A percentile compares a stretch with the other conserved stretches of the same genome.
phyloP scores from a whole-genome alignment of 768 basidiomycete genomes.

The Suillus plorans region DNA sequence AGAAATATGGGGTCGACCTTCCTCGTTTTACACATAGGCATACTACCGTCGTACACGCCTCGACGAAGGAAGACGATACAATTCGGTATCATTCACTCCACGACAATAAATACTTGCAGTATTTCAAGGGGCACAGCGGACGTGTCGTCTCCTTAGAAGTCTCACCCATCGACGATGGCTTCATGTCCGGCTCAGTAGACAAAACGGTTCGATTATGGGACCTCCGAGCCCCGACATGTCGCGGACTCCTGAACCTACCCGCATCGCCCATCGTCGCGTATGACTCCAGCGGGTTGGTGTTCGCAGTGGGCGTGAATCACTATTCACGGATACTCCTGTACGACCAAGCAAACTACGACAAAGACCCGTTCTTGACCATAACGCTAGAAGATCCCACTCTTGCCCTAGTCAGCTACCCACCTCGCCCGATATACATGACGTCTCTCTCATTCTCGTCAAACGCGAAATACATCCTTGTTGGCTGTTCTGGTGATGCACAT shows the following conservation, averaged over 20 bases:
- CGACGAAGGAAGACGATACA: conserved; percentile 93
- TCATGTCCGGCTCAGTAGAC: conserved; percentile 93
- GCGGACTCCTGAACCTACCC: conserved; percentile 76
- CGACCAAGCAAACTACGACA: conserved; percentile 85
- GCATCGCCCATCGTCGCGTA: conserved; percentile 80
- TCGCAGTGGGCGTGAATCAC: conserved; percentile 83
- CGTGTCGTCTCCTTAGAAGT: conserved; percentile 89
- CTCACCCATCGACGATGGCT: conserved; percentile 90
- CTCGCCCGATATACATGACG: conserved; percentile 87
- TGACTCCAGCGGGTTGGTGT: conserved; percentile 78
- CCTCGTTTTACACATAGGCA: conserved; percentile 94
- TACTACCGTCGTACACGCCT: conserved; percentile 82
- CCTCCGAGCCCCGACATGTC: conserved; percentile 73
- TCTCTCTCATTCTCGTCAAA: conserved; percentile 88
- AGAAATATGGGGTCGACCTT: conserved; percentile 95
- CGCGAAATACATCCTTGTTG: conserved; percentile 86
- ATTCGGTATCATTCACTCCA: conserved; percentile 93
- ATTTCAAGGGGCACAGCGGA: conserved; percentile 93
- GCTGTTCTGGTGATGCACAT: conserved; percentile 90
- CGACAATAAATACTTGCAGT: conserved; percentile 94
- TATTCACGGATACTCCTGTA: conserved; percentile 84
- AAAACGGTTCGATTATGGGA: conserved; percentile 97
- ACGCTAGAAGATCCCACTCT: conserved; percentile 81
- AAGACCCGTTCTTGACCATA: conserved; percentile 86
- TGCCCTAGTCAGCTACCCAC: conserved; percentile 75